Base-by-base conservation (phyloP, 163 green algal genomes). In the Scenedesmus sp. region DNA sequence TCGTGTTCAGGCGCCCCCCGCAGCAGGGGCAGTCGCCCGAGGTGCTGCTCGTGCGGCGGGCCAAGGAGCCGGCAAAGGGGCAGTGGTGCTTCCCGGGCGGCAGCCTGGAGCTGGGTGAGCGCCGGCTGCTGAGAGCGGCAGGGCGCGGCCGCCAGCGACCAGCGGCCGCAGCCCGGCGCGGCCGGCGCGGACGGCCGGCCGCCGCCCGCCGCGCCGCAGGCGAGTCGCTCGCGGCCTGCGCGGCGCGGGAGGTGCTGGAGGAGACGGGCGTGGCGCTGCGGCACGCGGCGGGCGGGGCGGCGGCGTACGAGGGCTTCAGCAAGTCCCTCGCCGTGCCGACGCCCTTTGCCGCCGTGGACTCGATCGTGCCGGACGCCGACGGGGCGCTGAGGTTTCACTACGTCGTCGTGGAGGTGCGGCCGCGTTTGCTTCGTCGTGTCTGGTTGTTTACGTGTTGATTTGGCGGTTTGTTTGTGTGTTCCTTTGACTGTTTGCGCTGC, bases 31-130 rank as follows among this genome's bases (percentile, higher is more conserved):
- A 15, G n/a, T 2, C 22, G 22, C 53, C 3, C 26, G 28, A 93
- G 81, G 73, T 92, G 56, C 81, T 94, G 74, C 77, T 94, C 0
- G 87, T 94, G 3, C 74, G 78, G 5, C 65, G 89, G 0, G 89
- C 72, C 48, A 94, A 94, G 62, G 81, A 87, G 58, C 89, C 89
- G 0, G 81, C 76, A 67, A 91, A 87, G 54, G 89, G 87, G 60
- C 45, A 63, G 14, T 93, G 89, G 89, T 92, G 83, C 73, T 90
- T 94, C 50, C 84, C 85, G 0, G 89, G 89, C 10, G 89, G 89
- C 31, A 88, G 80, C 50, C 60, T 92, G 34, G 89, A 94, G 66
- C 80, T 94, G n/a, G 89, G 89, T 77, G 84, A 74, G 75, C 7
- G 53, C 53, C 22, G 48, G 48, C 48, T 57, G 48, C 48, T 63